Evolutionary conservation across 495 filamentous ascomycete genomes (phyloP).

Genomic region (Hapsidospora chrysogenum): DNA sequence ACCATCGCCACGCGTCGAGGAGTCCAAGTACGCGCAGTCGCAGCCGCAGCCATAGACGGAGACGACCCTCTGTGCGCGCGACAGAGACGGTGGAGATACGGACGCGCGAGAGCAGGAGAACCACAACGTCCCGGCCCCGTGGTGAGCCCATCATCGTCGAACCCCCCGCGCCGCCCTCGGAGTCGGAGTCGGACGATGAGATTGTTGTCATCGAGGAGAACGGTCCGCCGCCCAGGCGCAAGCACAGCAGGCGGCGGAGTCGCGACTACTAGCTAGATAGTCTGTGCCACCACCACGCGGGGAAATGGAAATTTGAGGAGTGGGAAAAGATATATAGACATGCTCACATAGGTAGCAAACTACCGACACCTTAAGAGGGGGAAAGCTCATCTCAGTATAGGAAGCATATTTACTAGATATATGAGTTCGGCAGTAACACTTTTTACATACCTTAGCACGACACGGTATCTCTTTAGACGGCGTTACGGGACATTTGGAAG

Average conservation of each 20-base stretch:
- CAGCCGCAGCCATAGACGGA: neutral
- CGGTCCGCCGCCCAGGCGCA: conserved; percentile 13
- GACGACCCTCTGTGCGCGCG: conserved; percentile 4
- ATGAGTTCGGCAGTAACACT: no score
- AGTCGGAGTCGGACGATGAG: conserved; percentile 16
- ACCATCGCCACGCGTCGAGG: conserved; percentile 5
- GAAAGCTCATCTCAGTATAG: no score
- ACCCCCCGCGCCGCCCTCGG: conserved; percentile 4
- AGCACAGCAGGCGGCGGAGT: conserved; percentile 11
- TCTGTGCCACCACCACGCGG: no score
- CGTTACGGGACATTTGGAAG: no score
- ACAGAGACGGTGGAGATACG: conserved; percentile 22
- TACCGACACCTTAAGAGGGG: no score
- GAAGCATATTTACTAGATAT: no score
- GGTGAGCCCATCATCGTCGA: conserved; percentile 13
- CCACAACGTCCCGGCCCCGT: conserved; percentile 4
- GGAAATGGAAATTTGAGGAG: no score
- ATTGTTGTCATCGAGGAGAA: conserved; percentile 31
- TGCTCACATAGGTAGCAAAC: no score
- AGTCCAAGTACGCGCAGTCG: neutral
- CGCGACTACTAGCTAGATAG: no score
- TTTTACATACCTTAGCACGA: no score
- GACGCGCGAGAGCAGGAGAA: conserved; percentile 5
- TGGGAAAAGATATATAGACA: no score
- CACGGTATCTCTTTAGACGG: no score